Evolutionary conservation across 805 yeast species (phyloP), one percentile per base, ranked within the genome.

Genomic region (Dipodascus albidus): DNA sequence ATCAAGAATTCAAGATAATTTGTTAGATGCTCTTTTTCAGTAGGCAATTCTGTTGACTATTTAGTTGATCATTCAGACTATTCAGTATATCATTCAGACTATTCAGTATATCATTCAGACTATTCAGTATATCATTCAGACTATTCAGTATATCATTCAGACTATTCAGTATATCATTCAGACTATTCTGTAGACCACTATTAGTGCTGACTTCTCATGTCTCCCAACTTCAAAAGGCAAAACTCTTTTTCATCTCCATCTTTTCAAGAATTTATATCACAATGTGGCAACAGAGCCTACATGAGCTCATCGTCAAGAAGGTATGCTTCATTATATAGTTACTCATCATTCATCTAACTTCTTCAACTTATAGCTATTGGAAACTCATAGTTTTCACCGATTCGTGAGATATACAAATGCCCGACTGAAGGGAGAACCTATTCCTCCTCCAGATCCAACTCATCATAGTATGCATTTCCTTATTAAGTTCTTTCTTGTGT

Each of bases 251-350:
- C 33, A 6, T 27, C 33, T 27, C 33, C 33, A 27, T 27, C 33
- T 6, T 38, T 31, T 31, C 9, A 9, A 31, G 14, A 9, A 31
- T 9, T 9, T 15, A 31, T 31, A 31, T 38, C 44, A 38, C 44
- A 4, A 59, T 59, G 60, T 60, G 62, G 62, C 57, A 60, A 11
- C 62, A 52, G 50, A 51, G 50, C 11, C 50, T 55, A 14, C 62
- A 60, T 50, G 61, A 58, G 35, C 57, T 23, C 38, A 27, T 60
- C 4, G 62, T 60, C 17, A 55, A 55, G 50, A 60, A 58, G 58
- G 60, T 59, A 47, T 1, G 59, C 47, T 4, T 9, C 8, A 15
- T 11, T 23, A 15, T 33, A 31, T 31, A 9, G n/a, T n/a, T n/a
- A n/a, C n/a, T n/a, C n/a, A n/a, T n/a, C n/a, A n/a, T n/a, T n/a